Percentiles rank a stretch among this genome's conserved stretches.
Conservation (phyloP, 2,329 filamentous ascomycete species). For the Microdochium bolleyi region DNA sequence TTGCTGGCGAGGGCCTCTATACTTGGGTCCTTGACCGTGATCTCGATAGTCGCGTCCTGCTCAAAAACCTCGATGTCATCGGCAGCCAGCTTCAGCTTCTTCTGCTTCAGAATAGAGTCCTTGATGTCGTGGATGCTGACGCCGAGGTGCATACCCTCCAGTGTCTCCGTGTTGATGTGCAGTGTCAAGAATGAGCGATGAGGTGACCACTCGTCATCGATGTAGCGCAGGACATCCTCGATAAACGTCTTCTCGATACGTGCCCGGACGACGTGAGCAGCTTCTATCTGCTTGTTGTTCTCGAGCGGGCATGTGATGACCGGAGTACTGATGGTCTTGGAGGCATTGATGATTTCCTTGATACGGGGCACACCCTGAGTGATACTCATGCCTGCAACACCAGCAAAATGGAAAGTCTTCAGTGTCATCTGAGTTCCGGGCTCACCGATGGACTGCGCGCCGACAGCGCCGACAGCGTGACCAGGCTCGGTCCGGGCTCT, state of each 20-base stretch:
- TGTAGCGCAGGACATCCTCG: constrained; percentile 68
- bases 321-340: constrained; percentile 86
- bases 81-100: constrained; percentile 70
- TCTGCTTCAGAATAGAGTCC: constrained; percentile 67
- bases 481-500: constrained; percentile 89
- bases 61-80: constrained; percentile 56
- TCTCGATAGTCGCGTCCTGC: constrained; percentile 54
- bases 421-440: constrained; percentile 98
- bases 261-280: constrained; percentile 84
- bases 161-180: constrained; percentile 70
- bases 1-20: constrained; percentile 36
- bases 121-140: constrained; percentile 68
- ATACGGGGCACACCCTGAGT: constrained; percentile 99
- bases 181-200: constrained; percentile 71
- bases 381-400: constrained; percentile 99
- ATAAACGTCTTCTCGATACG: constrained; percentile 93
- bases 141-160: constrained; percentile 75
- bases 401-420: constrained; percentile 99
- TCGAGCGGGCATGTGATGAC: constrained; percentile 83
- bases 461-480: constrained; percentile 91
- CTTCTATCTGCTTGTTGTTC: constrained; percentile 65
- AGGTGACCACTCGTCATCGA: constrained; percentile 84
- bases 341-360: constrained; percentile 99
- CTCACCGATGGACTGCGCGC: constrained; percentile 95
- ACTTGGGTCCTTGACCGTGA: constrained; percentile 56